Conservation (phyloP, 2,329 filamentous ascomycete genomes). For the Aspergillus pseudonomiae region DNA sequence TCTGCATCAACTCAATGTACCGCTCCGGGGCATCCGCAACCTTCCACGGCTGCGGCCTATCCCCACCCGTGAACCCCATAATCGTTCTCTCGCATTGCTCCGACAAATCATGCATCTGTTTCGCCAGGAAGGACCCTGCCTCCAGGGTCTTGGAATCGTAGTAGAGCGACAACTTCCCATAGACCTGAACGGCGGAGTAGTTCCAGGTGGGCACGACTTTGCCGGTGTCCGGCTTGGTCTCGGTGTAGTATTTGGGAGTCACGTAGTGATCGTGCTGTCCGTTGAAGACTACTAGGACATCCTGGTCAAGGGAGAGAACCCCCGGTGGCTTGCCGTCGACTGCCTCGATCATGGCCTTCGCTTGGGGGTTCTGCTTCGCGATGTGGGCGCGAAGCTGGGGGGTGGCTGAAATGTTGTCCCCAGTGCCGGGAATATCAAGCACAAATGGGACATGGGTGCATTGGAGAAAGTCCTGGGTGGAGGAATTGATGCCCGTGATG, state of each 20-base stretch:
- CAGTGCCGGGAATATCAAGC: slow-evolving; percentile 48
- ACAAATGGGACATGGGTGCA: slow-evolving; percentile 65
- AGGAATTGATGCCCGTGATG: slow-evolving; percentile 62
- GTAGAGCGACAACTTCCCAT: slow-evolving; percentile 60
- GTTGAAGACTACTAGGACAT: slow-evolving; percentile 67
- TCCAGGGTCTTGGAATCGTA: slow-evolving; percentile 52
- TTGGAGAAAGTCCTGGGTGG: slow-evolving; percentile 55
- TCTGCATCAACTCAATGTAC: slow-evolving; percentile 61
- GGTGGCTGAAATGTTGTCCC: slow-evolving; percentile 38
- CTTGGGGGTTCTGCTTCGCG: slow-evolving; percentile 65
- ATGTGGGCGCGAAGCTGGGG: slow-evolving; percentile 61
- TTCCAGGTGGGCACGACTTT: slow-evolving; percentile 75
- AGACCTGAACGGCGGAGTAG: slow-evolving; percentile 66
- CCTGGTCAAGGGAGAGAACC: slow-evolving; percentile 41
- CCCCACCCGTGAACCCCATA: slow-evolving; percentile 59
- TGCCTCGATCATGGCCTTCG: slow-evolving; percentile 61
- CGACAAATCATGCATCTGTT: slow-evolving; percentile 47
- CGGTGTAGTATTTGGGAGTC: slow-evolving; percentile 68
- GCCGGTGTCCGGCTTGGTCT: slow-evolving; percentile 65
- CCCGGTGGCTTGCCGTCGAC: slow-evolving; percentile 19
- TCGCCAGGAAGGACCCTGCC: slow-evolving; percentile 54
- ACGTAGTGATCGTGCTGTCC: slow-evolving; percentile 64
- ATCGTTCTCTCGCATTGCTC: slow-evolving; percentile 54
- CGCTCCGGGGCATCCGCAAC: slow-evolving; percentile 61
- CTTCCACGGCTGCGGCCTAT: slow-evolving; percentile 60